These are phyloP conservation scores for Echites panduratus DNA, from an alignment of 257 asterid genomes.

Conservation along the genomic window DNA sequence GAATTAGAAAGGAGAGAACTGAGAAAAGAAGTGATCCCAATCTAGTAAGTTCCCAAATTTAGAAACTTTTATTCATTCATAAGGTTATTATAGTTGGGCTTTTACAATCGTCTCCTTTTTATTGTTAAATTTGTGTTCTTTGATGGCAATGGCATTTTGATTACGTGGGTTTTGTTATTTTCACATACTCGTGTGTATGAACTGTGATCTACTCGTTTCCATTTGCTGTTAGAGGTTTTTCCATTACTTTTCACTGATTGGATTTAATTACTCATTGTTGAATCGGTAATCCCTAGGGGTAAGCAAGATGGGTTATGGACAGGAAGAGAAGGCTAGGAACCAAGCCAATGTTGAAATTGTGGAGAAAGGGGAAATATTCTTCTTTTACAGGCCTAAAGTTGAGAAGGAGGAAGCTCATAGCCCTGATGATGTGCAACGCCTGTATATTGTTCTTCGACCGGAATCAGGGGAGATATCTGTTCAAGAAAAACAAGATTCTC, in stretches of 20 bases:
- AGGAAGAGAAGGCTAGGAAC: conserved; percentile 40
- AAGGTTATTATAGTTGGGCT: neutral
- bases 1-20: neutral
- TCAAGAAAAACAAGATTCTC: conserved; percentile 38
- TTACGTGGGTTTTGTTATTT: neutral
- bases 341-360: conserved; percentile 38
- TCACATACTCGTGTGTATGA: neutral
- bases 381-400: conserved; percentile 72
- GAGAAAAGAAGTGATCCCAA: neutral
- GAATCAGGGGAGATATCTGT: conserved; percentile 38
- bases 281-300: neutral
- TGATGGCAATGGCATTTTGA: neutral
- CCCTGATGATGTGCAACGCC: conserved; percentile 58
- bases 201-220: neutral
- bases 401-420: conserved; percentile 49
- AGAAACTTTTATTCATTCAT: neutral
- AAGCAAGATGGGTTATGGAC: conserved; percentile 51
- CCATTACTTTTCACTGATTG: neutral
- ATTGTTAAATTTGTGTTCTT: neutral
- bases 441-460: conserved; percentile 68
- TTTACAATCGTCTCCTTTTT: neutral
- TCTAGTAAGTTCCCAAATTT: neutral
- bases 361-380: conserved; percentile 79
- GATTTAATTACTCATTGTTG: neutral
- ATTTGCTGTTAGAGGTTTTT: neutral